These are phyloP conservation scores for Teratosphaeria destructans DNA, from an alignment of 2,329 filamentous ascomycete genomes.

Conservation along the genomic window DNA sequence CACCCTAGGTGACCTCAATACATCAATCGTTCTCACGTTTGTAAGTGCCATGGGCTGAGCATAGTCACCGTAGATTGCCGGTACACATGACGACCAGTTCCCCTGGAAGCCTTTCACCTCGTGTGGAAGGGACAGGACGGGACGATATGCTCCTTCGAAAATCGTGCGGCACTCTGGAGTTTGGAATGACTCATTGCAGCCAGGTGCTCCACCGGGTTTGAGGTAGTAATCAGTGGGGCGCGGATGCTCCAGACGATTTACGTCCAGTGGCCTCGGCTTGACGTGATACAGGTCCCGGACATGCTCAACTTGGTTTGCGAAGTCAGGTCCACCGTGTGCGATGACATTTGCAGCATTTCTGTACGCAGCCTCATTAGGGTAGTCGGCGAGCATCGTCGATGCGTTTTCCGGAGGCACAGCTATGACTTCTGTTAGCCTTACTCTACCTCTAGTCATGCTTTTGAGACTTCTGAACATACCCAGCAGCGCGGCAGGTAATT, in stretches of 20 bases:
- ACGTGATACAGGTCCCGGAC: neutral
- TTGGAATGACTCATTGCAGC: neutral
- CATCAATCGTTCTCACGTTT: neutral
- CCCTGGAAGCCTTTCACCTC: neutral
- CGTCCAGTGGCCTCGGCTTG: neutral
- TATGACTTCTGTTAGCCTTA: too few relatives aligned
- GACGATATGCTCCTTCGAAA: neutral
- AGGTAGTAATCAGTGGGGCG: neutral
- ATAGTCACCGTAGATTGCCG: neutral
- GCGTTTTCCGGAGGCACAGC: neutral
- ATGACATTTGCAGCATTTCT: conserved; percentile 1
- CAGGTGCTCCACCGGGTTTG: neutral
- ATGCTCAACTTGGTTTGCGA: neutral
- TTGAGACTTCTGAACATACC: too few relatives aligned
- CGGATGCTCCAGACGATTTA: neutral
- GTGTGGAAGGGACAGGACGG: neutral
- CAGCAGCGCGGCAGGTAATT: neutral
- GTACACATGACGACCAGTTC: neutral
- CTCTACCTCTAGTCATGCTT: too few relatives aligned
- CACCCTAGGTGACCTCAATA: neutral
- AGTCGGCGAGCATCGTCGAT: neutral
- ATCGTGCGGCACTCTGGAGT: conserved; percentile 2
- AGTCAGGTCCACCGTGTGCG: neutral
- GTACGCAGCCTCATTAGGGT: neutral
- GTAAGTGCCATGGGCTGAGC: neutral